Conservation (phyloP, 2,329 filamentous ascomycete species). For the Botryosphaeria dothidea region DNA sequence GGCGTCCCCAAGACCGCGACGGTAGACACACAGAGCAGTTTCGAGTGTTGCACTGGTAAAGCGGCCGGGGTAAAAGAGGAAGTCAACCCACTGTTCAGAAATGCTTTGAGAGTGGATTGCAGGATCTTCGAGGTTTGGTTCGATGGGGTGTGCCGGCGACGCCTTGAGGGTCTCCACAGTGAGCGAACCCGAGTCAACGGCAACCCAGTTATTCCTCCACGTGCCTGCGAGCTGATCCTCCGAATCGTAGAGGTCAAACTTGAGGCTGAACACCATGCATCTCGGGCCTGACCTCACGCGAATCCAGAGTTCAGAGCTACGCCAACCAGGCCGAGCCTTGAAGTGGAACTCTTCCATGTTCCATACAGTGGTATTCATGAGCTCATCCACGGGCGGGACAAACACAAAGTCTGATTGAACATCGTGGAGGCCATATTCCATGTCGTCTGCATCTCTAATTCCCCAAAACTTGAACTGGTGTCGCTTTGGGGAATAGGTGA, state of each 20-base stretch:
- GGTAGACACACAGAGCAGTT: constrained; percentile 79
- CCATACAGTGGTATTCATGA: constrained; percentile 54
- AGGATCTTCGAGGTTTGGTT: constrained; percentile 31
- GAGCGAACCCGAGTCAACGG: constrained; percentile 44
- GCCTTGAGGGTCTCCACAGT: constrained; percentile 43
- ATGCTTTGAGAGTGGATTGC: constrained; percentile 51
- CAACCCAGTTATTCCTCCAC: constrained; percentile 62
- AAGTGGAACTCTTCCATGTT: constrained; percentile 51
- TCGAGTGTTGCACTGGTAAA: constrained; percentile 81
- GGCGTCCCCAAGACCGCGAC: constrained; percentile 52
- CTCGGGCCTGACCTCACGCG: constrained; percentile 57
- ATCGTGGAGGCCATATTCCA: constrained; percentile 66
- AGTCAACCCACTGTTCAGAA: constrained; percentile 79
- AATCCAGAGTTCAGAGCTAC: constrained; percentile 48
- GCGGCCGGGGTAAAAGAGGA: constrained; percentile 78
- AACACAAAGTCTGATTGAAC: constrained; percentile 65
- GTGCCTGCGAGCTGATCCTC: constrained; percentile 62
- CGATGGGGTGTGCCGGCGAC: constrained; percentile 40
- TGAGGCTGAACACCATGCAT: constrained; percentile 68
- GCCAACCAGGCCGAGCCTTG: constrained; percentile 40
- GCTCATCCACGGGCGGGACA: constrained; percentile 60
- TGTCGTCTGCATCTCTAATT: constrained; percentile 61
- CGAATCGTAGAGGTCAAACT: constrained; percentile 68
- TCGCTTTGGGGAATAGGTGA: constrained; percentile 86
- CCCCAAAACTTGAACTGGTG: constrained; percentile 96